Conservation (phyloP, 805 yeast genomes). For the Lipomyces oligophaga region DNA sequence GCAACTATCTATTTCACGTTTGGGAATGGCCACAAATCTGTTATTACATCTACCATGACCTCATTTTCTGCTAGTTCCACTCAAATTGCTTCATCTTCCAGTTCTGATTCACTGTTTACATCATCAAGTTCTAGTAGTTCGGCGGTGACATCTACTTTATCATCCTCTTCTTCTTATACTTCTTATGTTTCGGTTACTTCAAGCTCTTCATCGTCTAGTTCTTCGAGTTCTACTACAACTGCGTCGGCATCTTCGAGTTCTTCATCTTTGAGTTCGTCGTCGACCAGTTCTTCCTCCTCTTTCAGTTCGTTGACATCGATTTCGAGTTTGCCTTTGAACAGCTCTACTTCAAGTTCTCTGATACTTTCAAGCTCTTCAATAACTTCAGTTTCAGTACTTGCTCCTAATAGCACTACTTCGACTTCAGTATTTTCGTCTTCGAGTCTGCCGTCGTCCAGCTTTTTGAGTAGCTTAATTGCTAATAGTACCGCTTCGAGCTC, state of each 20-base stretch:
- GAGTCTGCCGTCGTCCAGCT: neutral
- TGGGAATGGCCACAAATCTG: constrained; percentile 8
- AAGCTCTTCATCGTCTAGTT: neutral
- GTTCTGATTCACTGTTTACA: neutral
- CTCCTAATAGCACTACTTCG: neutral
- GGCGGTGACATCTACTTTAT: neutral
- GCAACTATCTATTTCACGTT: neutral
- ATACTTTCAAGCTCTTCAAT: neutral
- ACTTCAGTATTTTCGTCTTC: neutral
- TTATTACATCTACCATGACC: constrained; percentile 5
- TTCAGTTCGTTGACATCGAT: neutral
- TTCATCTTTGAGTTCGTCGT: neutral
- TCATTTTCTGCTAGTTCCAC: constrained; percentile 12
- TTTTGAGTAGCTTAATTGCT: neutral
- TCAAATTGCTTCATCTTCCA: neutral
- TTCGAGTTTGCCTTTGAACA: neutral
- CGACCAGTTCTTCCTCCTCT: constrained; percentile 1
- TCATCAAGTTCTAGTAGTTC: neutral
- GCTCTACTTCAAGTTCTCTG: neutral
- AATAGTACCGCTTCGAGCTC: too few species aligned
- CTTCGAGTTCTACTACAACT: neutral
- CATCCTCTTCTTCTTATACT: neutral
- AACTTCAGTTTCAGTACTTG: neutral
- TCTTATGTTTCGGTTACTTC: neutral
- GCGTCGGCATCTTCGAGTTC: neutral